Percentiles rank a stretch among this genome's conserved stretches.
phyloP scores from a whole-genome alignment of 1,139 yeast species.

The Kodamaea fungicola region DNA sequence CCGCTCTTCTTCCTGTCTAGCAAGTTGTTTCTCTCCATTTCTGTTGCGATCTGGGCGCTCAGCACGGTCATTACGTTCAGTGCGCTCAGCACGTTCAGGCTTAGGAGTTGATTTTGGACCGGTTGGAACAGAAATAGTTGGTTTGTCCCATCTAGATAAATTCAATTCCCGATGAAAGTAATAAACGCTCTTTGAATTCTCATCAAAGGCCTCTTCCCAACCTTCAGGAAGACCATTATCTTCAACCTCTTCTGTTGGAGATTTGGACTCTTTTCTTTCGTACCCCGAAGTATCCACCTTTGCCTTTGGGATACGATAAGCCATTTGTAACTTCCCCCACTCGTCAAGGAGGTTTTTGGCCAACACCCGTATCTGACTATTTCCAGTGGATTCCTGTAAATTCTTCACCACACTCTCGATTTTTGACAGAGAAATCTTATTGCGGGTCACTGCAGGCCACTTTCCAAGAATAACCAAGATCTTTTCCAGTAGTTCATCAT shows the following conservation, averaged over 20 bases:
- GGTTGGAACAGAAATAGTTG: constrained; percentile 28
- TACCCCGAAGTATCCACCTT: constrained; percentile 21
- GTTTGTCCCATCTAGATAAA: constrained; percentile 59
- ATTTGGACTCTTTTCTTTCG: constrained; percentile 24
- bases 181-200: constrained; percentile 38
- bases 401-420: constrained; percentile 63
- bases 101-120: constrained; percentile 18
- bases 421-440: constrained; percentile 75
- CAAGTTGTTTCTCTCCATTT: constrained; percentile 14
- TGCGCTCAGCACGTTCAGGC: constrained; percentile 3
- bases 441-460: constrained; percentile 83
- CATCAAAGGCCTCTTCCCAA: constrained; percentile 52
- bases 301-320: constrained; percentile 73
- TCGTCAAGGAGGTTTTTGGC: constrained; percentile 50
- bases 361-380: constrained; percentile 30
- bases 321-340: constrained; percentile 79
- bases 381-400: constrained; percentile 31
- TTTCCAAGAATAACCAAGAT: constrained; percentile 55
- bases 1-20: constrained; percentile 35
- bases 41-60: constrained; percentile 6
- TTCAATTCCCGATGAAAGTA: constrained; percentile 51
- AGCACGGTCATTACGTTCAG: constrained; percentile 1
- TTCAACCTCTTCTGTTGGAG: constrained; percentile 7
- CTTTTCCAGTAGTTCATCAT: constrained; percentile 35
- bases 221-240: constrained; percentile 45